Percentiles rank a stretch among this genome's conserved stretches.
These are phyloP conservation scores for Colletotrichum sp. DNA, from an alignment of 2,329 filamentous ascomycete species.

Conservation along the genomic window DNA sequence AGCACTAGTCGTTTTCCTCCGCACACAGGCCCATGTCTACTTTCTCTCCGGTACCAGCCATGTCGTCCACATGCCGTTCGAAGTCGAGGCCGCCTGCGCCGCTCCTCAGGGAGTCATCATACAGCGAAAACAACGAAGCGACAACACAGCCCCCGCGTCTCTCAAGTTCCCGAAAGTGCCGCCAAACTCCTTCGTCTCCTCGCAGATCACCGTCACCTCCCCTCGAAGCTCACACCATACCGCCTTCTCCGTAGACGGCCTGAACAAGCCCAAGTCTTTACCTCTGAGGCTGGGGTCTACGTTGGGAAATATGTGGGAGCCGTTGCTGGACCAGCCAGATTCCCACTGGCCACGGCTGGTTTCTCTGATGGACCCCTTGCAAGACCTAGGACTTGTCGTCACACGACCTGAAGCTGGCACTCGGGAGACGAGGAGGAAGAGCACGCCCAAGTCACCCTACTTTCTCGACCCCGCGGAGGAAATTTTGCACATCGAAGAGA, in stretches of 20 bases:
- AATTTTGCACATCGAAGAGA: slow-evolving; percentile 79
- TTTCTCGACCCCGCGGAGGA: slow-evolving; percentile 81
- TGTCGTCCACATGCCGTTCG: slow-evolving; percentile 91
- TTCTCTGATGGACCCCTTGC: slow-evolving; percentile 82
- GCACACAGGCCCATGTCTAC: slow-evolving; percentile 91
- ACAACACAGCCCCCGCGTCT: slow-evolving; percentile 55
- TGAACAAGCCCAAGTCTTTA: slow-evolving; percentile 60
- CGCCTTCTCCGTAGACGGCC: slow-evolving; percentile 61
- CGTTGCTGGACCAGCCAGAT: slow-evolving; percentile 55
- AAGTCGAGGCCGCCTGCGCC: slow-evolving; percentile 86
- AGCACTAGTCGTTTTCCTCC: slow-evolving; percentile 89
- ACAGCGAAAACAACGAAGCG: slow-evolving; percentile 73
- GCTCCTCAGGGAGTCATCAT: slow-evolving; percentile 84
- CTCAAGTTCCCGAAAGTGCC: slow-evolving; percentile 68
- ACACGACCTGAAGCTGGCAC: slow-evolving; percentile 53
- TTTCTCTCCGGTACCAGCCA: slow-evolving; percentile 88
- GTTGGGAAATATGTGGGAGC: slow-evolving; percentile 63
- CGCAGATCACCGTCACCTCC: slow-evolving; percentile 63
- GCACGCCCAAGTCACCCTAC: slow-evolving; percentile 43
- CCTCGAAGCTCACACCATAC: slow-evolving; percentile 52
- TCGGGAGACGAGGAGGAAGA: slow-evolving; percentile 42
- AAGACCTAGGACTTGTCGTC: slow-evolving; percentile 85
- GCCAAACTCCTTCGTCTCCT: slow-evolving; percentile 82
- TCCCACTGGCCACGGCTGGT: slow-evolving; percentile 78
- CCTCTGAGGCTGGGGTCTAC: slow-evolving; percentile 58